Evolutionary conservation across 2,329 filamentous ascomycete genomes (phyloP).

Genomic region (Talaromyces funiculosus): DNA sequence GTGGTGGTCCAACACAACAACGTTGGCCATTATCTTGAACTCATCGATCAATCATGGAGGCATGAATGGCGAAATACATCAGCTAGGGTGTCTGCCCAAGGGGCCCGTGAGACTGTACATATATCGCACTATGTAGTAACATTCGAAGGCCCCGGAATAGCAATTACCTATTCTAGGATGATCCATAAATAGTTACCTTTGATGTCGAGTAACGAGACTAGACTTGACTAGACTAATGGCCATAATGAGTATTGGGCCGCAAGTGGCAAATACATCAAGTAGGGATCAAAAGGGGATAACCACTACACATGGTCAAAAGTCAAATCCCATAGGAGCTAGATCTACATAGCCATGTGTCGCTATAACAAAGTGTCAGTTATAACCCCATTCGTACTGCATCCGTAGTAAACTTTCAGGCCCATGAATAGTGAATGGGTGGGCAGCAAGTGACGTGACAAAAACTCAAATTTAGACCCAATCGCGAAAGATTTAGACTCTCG

Average conservation of each 20-base stretch:
- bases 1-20: background rate
- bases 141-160: background rate
- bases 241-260: background rate
- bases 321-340: background rate
- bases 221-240: too few relatives aligned
- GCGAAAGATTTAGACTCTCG: background rate
- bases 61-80: background rate
- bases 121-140: too few relatives aligned
- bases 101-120: background rate
- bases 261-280: background rate
- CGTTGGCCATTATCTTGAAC: background rate
- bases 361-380: background rate
- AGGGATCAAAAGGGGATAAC: background rate
- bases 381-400: background rate
- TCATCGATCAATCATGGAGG: background rate
- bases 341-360: background rate
- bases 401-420: background rate
- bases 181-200: background rate
- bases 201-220: background rate
- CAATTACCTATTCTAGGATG: background rate
- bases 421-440: background rate
- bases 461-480: background rate
- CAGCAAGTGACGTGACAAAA: background rate
- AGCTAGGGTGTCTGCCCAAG: background rate
- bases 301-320: background rate